phyloP scores from a whole-genome alignment of 306 rosid species.

The Parietaria judaica region DNA sequence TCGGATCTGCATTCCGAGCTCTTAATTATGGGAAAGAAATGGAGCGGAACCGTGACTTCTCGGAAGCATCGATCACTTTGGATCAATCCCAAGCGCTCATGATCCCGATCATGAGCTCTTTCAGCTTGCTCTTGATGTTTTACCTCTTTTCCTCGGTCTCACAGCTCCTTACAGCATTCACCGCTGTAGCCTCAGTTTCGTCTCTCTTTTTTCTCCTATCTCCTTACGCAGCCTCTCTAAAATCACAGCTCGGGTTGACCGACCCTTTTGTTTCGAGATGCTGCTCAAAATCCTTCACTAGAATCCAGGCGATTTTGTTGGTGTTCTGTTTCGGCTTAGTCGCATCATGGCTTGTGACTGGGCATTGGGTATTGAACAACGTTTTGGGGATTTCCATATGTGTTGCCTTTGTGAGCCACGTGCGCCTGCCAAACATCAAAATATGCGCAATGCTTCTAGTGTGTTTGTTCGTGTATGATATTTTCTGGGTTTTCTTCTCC shows the following conservation, averaged over 20 bases:
- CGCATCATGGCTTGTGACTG: slow-evolving; percentile 91
- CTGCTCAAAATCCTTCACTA: slow-evolving; percentile 84
- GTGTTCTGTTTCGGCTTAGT: slow-evolving; percentile 49
- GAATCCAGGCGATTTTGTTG: slow-evolving; percentile 62
- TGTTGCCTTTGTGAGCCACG: slow-evolving; percentile 95
- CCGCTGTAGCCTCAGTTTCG: slow-evolving; percentile 72
- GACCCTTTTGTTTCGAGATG: slow-evolving; percentile 92
- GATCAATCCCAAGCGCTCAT: slow-evolving; percentile 89
- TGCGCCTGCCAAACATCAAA: slow-evolving; percentile 90
- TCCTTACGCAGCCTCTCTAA: slow-evolving; percentile 60
- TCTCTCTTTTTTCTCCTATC: slow-evolving; percentile 82
- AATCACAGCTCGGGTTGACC: slow-evolving; percentile 63
- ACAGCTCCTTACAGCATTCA: slow-evolving; percentile 85
- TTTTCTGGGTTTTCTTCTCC: slow-evolving; percentile 97
- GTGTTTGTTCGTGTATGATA: slow-evolving; percentile 83
- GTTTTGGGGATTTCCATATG: slow-evolving; percentile 90
- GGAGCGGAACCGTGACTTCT: slow-evolving; percentile 77
- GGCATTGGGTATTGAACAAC: slow-evolving; percentile 93
- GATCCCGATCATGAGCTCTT: slow-evolving; percentile 98
- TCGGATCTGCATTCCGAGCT: slow-evolving; percentile 93
- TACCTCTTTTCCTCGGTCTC: slow-evolving; percentile 89
- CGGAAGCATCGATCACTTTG: slow-evolving; percentile 80
- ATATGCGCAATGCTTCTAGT: slow-evolving; percentile 92
- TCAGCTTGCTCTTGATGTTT: slow-evolving; percentile 95
- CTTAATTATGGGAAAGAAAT: slow-evolving; percentile 89